phyloP scores from a whole-genome alignment of 768 basidiomycete species.

The Lentinula sp. region DNA sequence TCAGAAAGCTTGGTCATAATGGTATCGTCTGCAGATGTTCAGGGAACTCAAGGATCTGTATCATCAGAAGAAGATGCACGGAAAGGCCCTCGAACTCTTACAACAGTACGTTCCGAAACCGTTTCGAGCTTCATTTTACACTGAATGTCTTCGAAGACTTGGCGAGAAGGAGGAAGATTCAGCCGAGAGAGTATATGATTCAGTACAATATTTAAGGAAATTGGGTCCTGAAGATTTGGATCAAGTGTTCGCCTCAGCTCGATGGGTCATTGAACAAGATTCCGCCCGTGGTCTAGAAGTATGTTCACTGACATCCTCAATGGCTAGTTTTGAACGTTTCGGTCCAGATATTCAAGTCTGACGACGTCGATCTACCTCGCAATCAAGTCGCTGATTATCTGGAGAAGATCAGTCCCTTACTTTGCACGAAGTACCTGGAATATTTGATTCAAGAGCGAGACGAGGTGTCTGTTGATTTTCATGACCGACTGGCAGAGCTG shows the following conservation, averaged over 20 bases:
- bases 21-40: slow-evolving; percentile 61
- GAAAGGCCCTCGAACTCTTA: slow-evolving; percentile 78
- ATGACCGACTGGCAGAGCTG: slow-evolving; percentile 85
- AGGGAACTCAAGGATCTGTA: slow-evolving; percentile 88
- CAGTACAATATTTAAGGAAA: slow-evolving; percentile 87
- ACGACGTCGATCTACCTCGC: slow-evolving; percentile 87
- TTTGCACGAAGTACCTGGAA: slow-evolving; percentile 80
- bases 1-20: background rate
- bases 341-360: slow-evolving; percentile 86
- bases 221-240: slow-evolving; percentile 77
- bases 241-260: slow-evolving; percentile 74
- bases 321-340: background rate
- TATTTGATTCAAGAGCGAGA: slow-evolving; percentile 71
- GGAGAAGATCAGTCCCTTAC: slow-evolving; percentile 57
- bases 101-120: slow-evolving; percentile 53
- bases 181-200: slow-evolving; percentile 76
- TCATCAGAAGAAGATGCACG: slow-evolving; percentile 93
- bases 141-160: slow-evolving; percentile 41
- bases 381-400: slow-evolving; percentile 72
- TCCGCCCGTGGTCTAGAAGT: slow-evolving; percentile 74
- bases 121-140: background rate
- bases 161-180: slow-evolving; percentile 72
- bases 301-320: background rate
- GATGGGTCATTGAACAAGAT: slow-evolving; percentile 82
- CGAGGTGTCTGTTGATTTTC: slow-evolving; percentile 64